Percentiles rank a stretch among this genome's conserved stretches.
Conservation (phyloP, 306 rosid species). For the Pueraria montana region DNA sequence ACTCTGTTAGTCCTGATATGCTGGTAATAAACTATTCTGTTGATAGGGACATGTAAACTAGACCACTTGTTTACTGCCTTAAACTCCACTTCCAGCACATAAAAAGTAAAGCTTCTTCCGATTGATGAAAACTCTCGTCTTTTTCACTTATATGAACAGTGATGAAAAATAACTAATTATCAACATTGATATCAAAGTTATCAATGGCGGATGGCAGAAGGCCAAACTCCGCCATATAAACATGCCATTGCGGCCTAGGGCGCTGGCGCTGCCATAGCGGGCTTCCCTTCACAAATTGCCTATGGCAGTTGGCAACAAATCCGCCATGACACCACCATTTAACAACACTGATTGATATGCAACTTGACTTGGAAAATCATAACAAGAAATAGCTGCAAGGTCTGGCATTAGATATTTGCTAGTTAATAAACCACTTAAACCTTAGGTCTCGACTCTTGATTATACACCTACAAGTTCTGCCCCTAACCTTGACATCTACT, state of each 20-base stretch:
- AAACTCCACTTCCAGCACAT: not conserved
- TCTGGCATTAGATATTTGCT: not conserved
- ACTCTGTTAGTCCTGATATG: not conserved
- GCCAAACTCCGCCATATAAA: no score
- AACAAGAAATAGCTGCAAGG: slow-evolving; percentile 31
- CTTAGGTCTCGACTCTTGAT: not conserved
- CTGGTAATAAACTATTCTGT: not conserved
- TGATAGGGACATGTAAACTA: slow-evolving; percentile 5
- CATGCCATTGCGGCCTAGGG: no score
- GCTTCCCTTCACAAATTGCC: no score
- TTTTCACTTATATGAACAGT: not conserved
- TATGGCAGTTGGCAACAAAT: no score
- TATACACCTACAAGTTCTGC: slow-evolving; percentile 12
- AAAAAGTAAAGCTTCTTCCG: not conserved
- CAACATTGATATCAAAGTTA: not conserved
- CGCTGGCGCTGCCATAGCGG: no score
- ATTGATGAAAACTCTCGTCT: not conserved
- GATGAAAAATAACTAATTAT: not conserved
- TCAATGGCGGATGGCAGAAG: no score
- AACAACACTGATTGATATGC: no score
- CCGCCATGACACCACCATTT: no score
- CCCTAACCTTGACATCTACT: not conserved
- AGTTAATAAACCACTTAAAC: slow-evolving; percentile 3
- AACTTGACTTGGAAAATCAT: slow-evolving; percentile 7
- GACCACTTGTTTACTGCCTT: not conserved